Base-by-base conservation (phyloP, 352 stramenopile species). In the Pythium dissotocum region DNA sequence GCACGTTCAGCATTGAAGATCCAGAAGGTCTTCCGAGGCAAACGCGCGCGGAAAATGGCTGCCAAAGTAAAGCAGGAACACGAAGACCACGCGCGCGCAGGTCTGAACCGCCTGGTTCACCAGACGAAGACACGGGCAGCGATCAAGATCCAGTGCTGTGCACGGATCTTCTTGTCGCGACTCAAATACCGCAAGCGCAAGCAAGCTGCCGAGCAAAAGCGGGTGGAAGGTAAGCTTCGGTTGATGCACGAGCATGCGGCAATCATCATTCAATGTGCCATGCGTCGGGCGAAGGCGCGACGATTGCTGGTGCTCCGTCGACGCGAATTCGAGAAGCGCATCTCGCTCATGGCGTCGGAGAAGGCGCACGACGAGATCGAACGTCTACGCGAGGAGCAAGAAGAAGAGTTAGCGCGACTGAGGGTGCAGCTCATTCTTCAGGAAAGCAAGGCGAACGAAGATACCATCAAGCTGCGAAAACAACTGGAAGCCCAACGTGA, bases 351-450 rank as follows among this genome's bases (percentile, higher is more conserved):
- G 82, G 83, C 83, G 4, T 90, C 80, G 1, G 87, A 93, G 61
- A 93, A 93, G 58, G 87, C 87, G 6, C 74, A 85, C 36, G 82
- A 93, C 40, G 87, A 93, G 72, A 95, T 95, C 57, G 87, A 91
- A 59, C 76, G 78, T 18, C 69, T 93, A 10, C 83, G 87, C 0
- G 59, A 82, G 36, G 82, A 95, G 55, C 87, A 93, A 65, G 87
- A 95, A 48, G 76, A 79, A 44, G 87, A 95, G 26, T 49, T 95
- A 1, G 69, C 72, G 2, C 76, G 80, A 57, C 78, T 93, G 6
- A 87, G 89, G 53, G 67, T 89, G 64, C 77, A 95, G 67, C 61
- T 95, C 2, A 55, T 83, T 65, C 66, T 84, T 24, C 82, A 95
- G 38, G 75, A 83, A 36, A 79, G 64, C 49, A 64, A 71, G 4